A percentile compares a stretch with the other conserved stretches of the same genome.
Conservation (phyloP, 2,329 filamentous ascomycete genomes). For the Epichloe brachyelytri region DNA sequence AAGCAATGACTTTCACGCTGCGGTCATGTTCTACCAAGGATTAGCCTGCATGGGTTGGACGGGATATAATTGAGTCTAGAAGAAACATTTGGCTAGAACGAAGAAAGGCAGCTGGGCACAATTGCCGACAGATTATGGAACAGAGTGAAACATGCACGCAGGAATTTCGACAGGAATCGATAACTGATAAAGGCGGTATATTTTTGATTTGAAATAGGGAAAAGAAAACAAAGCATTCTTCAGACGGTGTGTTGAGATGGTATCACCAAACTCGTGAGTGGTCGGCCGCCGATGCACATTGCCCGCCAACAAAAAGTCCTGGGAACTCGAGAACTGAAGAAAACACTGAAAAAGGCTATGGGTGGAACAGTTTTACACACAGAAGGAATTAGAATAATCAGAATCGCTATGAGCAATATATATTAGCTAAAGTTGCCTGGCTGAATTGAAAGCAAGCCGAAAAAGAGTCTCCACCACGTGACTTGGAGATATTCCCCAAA, state of each 20-base stretch:
- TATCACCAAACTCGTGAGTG: no score
- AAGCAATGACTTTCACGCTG: conserved; percentile 2
- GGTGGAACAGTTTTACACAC: no score
- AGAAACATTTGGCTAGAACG: no score
- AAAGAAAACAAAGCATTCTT: not conserved
- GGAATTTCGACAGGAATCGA: no score
- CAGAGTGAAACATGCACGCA: no score
- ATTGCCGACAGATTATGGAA: no score
- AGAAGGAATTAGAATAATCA: not conserved
- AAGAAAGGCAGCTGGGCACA: no score
- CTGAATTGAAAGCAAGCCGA: not conserved
- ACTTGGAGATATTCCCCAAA: conserved; percentile 6
- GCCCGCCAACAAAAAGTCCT: no score
- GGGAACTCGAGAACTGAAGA: no score
- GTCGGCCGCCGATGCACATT: no score
- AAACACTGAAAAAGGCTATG: no score
- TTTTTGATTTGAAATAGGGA: not conserved
- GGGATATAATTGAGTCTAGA: not conserved
- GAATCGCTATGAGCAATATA: not conserved
- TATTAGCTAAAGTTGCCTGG: not conserved
- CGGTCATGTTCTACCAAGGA: not conserved
- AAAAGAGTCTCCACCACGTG: conserved; percentile 11
- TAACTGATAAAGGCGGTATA: no score
- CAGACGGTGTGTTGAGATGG: not conserved
- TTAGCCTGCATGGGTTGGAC: conserved; percentile 5